Evolutionary conservation across 345 rosid species (phyloP).

Genomic region (Adansonia digitata): DNA sequence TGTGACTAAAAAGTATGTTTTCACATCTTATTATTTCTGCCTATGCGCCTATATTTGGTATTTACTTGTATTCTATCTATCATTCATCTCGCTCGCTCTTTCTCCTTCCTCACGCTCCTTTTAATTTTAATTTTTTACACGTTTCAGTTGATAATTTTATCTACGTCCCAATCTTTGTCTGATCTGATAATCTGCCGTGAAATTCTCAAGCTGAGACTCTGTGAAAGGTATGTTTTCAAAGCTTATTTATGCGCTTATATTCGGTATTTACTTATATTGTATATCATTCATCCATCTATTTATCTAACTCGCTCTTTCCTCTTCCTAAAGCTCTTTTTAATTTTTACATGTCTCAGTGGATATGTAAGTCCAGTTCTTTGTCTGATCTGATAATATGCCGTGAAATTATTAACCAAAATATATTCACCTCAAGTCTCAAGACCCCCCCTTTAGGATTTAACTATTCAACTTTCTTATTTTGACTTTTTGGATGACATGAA

Average conservation of each 20-base stretch:
- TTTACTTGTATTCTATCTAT: background rate
- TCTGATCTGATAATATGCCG: conserved; percentile 6
- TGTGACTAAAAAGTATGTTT: background rate
- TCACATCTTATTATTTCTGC: background rate
- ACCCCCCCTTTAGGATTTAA: background rate
- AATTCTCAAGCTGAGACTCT: background rate
- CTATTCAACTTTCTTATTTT: background rate
- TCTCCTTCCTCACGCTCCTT: too few relatives aligned
- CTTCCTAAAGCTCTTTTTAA: background rate
- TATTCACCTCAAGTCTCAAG: background rate
- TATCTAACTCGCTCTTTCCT: background rate
- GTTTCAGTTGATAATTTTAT: too few relatives aligned
- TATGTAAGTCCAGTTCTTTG: background rate
- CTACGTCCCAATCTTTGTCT: background rate
- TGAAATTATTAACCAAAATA: background rate
- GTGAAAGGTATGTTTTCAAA: conserved; percentile 16
- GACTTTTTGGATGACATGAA: background rate
- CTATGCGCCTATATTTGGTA: background rate
- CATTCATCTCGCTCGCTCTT: background rate
- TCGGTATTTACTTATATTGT: background rate
- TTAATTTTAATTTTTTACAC: background rate
- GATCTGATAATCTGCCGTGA: background rate
- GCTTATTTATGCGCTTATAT: background rate
- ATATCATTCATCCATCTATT: background rate
- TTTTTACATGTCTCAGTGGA: background rate